Percentiles rank a stretch among this genome's conserved stretches.
phyloP scores from a whole-genome alignment of 306 rosid species.

The Quercus agrifolia region DNA sequence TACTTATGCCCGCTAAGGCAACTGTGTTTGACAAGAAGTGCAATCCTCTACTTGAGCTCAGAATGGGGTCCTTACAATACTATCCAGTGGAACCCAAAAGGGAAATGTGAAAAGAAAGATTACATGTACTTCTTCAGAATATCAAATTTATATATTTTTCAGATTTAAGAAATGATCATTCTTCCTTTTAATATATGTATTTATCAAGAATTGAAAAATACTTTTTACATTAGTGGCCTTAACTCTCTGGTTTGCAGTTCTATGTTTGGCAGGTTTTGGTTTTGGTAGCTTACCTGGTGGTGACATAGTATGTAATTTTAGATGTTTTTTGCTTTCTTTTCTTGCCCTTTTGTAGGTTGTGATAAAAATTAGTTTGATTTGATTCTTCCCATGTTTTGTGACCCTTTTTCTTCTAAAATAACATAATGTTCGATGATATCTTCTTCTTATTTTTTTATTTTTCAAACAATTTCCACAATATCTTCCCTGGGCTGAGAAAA shows the following conservation, averaged over 20 bases:
- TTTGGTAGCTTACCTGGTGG: constrained; percentile 97
- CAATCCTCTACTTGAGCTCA: constrained; percentile 87
- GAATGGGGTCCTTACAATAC: constrained; percentile 91
- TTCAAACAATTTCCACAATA: background rate
- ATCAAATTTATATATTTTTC: background rate
- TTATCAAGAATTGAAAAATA: background rate
- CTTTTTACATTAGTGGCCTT: constrained; percentile 42
- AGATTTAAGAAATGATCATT: background rate
- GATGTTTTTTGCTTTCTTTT: constrained; percentile 22
- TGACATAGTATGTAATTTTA: constrained; percentile 70
- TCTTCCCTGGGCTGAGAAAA: background rate
- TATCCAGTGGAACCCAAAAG: constrained; percentile 86
- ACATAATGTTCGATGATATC: background rate
- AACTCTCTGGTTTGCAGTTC: constrained; percentile 53
- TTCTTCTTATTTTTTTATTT: too few relatives aligned
- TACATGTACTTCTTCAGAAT: constrained; percentile 6
- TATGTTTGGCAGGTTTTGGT: constrained; percentile 94
- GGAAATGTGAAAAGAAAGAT: constrained; percentile 43
- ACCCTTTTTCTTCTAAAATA: background rate
- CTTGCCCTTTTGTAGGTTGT: background rate
- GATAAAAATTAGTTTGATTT: background rate
- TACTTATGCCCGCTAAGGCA: constrained; percentile 94
- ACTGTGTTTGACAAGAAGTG: constrained; percentile 93
- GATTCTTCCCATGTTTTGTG: background rate
- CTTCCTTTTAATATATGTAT: constrained; percentile 2